Conservation (phyloP, 768 basidiomycete species). For the Tubosaeta sp. region DNA sequence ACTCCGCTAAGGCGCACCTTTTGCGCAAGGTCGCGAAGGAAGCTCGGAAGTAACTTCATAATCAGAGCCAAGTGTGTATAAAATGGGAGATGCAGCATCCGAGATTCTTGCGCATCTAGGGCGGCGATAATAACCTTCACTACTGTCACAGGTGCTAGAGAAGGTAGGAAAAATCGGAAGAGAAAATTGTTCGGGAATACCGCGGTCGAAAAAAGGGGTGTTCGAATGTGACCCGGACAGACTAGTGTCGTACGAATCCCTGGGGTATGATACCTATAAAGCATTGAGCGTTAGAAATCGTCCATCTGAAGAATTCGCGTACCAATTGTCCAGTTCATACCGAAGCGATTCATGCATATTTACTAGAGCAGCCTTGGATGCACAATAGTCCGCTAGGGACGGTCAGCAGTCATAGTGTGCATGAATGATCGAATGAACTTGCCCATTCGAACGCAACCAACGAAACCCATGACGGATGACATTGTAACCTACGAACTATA, state of each 20-base stretch:
- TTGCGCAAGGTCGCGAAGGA: slow-evolving; percentile 67
- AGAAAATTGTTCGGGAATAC: slow-evolving; percentile 45
- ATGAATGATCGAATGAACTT: slow-evolving; percentile 25
- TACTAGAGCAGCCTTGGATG: slow-evolving; percentile 88
- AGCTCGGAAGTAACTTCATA: slow-evolving; percentile 62
- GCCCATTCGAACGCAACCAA: slow-evolving; percentile 77
- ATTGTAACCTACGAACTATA: slow-evolving; percentile 59
- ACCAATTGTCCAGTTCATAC: slow-evolving; percentile 83
- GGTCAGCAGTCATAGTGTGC: slow-evolving; percentile 5
- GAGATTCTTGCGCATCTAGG: slow-evolving; percentile 75
- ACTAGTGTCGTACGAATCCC: slow-evolving; percentile 85
- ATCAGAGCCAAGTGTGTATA: slow-evolving; percentile 58
- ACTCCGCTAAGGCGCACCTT: slow-evolving; percentile 46
- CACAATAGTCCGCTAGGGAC: slow-evolving; percentile 75
- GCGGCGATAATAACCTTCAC: slow-evolving; percentile 81
- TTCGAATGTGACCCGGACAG: slow-evolving; percentile 74
- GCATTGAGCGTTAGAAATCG: not conserved
- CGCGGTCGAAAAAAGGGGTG: slow-evolving; percentile 68
- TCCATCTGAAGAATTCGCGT: slow-evolving; percentile 11
- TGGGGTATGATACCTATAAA: slow-evolving; percentile 61
- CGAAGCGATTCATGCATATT: slow-evolving; percentile 80
- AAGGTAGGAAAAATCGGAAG: slow-evolving; percentile 74
- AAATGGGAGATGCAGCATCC: slow-evolving; percentile 68
- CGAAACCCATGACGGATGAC: slow-evolving; percentile 68
- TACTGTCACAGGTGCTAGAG: slow-evolving; percentile 65